phyloP scores from a whole-genome alignment of 2,329 filamentous ascomycete genomes.

The Trichoderma asperellum region DNA sequence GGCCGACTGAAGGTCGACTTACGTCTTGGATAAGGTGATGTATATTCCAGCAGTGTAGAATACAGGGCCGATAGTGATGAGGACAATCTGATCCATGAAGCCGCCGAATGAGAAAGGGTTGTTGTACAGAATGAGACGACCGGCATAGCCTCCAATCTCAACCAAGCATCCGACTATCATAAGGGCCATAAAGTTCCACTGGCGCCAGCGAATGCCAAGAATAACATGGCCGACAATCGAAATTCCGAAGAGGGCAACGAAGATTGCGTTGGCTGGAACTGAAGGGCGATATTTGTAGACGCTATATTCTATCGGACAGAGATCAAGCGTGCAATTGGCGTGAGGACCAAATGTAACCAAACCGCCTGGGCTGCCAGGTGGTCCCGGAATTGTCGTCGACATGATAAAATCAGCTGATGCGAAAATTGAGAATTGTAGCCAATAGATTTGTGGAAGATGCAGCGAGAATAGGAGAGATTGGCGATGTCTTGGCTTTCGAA shows the following conservation, averaged over 20 bases:
- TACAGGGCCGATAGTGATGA: slow-evolving; percentile 50
- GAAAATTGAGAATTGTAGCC: not conserved
- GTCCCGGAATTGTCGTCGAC: not conserved
- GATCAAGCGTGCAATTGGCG: slow-evolving; percentile 51
- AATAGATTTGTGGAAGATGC: not conserved
- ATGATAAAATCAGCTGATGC: not conserved
- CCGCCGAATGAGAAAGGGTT: slow-evolving; percentile 61
- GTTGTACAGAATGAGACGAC: slow-evolving; percentile 57
- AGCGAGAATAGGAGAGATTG: not conserved
- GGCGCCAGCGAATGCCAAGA: slow-evolving; percentile 46
- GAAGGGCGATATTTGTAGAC: slow-evolving; percentile 49
- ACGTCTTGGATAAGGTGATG: slow-evolving; percentile 56
- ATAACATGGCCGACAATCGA: slow-evolving; percentile 47
- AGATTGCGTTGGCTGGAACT: slow-evolving; percentile 51
- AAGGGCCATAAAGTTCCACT: slow-evolving; percentile 49
- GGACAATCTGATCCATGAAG: slow-evolving; percentile 69
- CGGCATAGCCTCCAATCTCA: slow-evolving; percentile 65
- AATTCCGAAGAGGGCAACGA: slow-evolving; percentile 47
- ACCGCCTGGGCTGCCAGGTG: not conserved
- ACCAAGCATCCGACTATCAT: slow-evolving; percentile 59
- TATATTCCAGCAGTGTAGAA: slow-evolving; percentile 53
- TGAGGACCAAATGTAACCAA: slow-evolving; percentile 46
- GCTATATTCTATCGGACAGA: slow-evolving; percentile 49
- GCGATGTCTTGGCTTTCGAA: not conserved
- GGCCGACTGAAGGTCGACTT: slow-evolving; percentile 20